Evolutionary conservation across 306 rosid species (phyloP).

Genomic region (Casuarina equisetifolia): DNA sequence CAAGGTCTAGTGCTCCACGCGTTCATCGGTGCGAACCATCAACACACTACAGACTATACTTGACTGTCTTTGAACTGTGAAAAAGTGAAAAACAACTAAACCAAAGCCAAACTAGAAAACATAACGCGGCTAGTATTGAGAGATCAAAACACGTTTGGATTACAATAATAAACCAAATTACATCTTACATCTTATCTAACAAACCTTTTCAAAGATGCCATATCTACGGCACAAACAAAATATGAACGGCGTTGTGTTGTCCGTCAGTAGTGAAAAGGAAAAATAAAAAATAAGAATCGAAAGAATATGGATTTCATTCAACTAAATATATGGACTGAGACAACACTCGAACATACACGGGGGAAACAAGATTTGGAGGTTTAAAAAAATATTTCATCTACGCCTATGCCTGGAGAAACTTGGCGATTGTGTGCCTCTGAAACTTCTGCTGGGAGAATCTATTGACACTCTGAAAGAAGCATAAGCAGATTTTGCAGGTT

Average conservation of each 20-base stretch:
- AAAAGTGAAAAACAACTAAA: too few relatives aligned
- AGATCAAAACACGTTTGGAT: too few relatives aligned
- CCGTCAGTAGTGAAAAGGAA: constrained; percentile 24
- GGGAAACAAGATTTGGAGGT: constrained; percentile 33
- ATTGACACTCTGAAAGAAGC: constrained; percentile 58
- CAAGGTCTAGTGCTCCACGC: too few relatives aligned
- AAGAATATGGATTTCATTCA: constrained; percentile 36
- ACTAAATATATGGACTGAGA: constrained; percentile 30
- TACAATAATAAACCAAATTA: too few relatives aligned
- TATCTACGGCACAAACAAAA: constrained; percentile 28
- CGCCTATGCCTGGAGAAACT: constrained; percentile 71
- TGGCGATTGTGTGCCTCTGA: constrained; percentile 54
- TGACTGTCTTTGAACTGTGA: too few relatives aligned
- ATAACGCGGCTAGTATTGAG: too few relatives aligned
- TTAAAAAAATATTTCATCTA: constrained; percentile 36
- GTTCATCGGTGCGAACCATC: too few relatives aligned
- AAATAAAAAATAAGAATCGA: constrained; percentile 14
- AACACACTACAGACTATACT: too few relatives aligned
- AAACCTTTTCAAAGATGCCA: constrained; percentile 19
- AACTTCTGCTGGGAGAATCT: constrained; percentile 62
- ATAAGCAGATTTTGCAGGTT: constrained; percentile 73
- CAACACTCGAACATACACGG: constrained; percentile 37
- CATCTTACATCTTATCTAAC: not conserved
- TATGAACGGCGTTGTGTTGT: constrained; percentile 22
- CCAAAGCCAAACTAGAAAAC: too few relatives aligned